Evolutionary conservation across 2,329 filamentous ascomycete species (phyloP).

Genomic region (Fusarium secorum): DNA sequence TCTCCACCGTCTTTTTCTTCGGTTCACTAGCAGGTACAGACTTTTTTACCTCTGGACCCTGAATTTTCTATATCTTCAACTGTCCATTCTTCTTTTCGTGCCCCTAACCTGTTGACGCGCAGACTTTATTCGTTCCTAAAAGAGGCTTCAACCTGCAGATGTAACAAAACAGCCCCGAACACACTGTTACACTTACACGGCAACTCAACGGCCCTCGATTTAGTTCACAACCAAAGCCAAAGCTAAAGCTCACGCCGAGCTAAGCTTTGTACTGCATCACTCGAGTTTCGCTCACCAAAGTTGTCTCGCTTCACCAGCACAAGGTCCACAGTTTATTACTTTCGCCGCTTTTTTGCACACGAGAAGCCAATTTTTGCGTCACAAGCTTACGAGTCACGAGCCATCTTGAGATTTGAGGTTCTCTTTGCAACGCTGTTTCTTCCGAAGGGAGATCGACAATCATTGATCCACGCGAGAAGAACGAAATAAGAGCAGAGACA

Average conservation of each 20-base stretch:
- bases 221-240: slow-evolving; percentile 10
- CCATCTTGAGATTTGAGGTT: slow-evolving; percentile 14
- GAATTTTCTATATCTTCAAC: slow-evolving; percentile 16
- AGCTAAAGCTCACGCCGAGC: slow-evolving; percentile 30
- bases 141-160: slow-evolving; percentile 24
- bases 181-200: slow-evolving; percentile 42
- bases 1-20: too few species aligned
- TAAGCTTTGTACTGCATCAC: slow-evolving; percentile 32
- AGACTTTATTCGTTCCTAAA: slow-evolving; percentile 30
- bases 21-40: slow-evolving; percentile 37
- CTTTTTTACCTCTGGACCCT: slow-evolving; percentile 24
- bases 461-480: slow-evolving; percentile 18
- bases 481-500: slow-evolving; percentile 13
- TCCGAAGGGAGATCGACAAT: slow-evolving; percentile 1
- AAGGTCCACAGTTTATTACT: slow-evolving; percentile 30
- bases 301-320: slow-evolving; percentile 27
- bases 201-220: slow-evolving; percentile 28
- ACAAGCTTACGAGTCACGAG: slow-evolving; percentile 38
- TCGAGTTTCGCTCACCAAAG: slow-evolving; percentile 21
- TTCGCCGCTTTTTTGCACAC: slow-evolving; percentile 27
- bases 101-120: slow-evolving; percentile 34
- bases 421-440: slow-evolving; percentile 17
- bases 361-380: slow-evolving; percentile 32
- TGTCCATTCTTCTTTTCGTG: slow-evolving; percentile 19
- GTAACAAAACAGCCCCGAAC: slow-evolving; percentile 18